These are phyloP conservation scores for Leucaena leucocephala DNA, from an alignment of 306 rosid species.

Conservation along the genomic window DNA sequence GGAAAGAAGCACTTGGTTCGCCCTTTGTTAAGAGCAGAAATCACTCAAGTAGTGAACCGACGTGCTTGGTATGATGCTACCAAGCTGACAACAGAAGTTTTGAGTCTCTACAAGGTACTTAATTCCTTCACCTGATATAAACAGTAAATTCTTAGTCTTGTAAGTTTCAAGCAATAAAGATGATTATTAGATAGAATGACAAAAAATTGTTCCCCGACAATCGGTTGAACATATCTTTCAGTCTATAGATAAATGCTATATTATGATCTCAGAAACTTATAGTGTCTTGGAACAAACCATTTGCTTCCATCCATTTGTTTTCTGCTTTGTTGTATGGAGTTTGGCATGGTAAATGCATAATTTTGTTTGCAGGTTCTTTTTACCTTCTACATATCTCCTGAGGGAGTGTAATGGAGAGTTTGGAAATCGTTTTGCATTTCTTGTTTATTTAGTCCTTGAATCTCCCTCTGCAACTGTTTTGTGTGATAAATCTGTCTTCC, in stretches of 20 bases:
- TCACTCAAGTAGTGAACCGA: slow-evolving; percentile 89
- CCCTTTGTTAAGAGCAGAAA: slow-evolving; percentile 86
- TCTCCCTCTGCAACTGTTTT: not conserved
- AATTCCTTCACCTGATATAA: slow-evolving; percentile 18
- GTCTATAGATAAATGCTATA: not conserved
- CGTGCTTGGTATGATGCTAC: slow-evolving; percentile 92
- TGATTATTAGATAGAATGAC: slow-evolving; percentile 8
- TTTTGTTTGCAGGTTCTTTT: not conserved
- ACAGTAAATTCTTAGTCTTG: too few relatives aligned
- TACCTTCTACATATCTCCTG: not conserved
- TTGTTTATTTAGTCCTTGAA: slow-evolving; percentile 1
- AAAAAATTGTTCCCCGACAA: not conserved
- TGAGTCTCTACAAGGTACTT: slow-evolving; percentile 82
- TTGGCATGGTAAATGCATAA: slow-evolving; percentile 8
- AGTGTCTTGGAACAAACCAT: not conserved
- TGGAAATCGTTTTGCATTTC: not conserved
- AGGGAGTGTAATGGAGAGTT: slow-evolving; percentile 6
- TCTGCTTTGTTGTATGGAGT: slow-evolving; percentile 6
- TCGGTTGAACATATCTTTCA: not conserved
- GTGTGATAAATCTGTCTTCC: not conserved
- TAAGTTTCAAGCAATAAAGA: not conserved
- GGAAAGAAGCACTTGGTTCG: slow-evolving; percentile 97
- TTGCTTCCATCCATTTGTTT: not conserved
- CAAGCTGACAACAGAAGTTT: slow-evolving; percentile 77
- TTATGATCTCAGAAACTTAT: slow-evolving; percentile 9